Evolutionary conservation across 2,329 filamentous ascomycete species (phyloP).

Genomic region (Claviceps spartinae): DNA sequence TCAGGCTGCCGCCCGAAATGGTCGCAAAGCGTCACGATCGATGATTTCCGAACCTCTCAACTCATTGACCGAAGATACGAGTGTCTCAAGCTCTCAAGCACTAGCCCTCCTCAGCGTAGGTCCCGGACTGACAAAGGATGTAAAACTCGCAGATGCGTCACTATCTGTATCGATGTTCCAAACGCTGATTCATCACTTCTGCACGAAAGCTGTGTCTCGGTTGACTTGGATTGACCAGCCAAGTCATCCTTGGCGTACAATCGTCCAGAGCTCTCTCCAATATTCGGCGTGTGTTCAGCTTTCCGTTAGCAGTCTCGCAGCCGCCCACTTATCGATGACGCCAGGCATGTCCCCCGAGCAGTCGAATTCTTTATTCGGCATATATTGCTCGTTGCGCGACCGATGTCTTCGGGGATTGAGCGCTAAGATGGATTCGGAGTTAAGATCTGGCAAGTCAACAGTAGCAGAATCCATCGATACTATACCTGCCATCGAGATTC

Average conservation of each 20-base stretch:
- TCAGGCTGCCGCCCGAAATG: not conserved
- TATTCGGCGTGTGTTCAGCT: constrained; percentile 9
- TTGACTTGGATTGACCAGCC: constrained; percentile 12
- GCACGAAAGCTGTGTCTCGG: constrained; percentile 8
- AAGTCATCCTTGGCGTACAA: constrained; percentile 9
- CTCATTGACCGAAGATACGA: not conserved
- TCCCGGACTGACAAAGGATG: not conserved
- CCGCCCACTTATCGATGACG: constrained; percentile 6
- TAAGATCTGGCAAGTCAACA: not conserved
- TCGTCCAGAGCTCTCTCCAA: constrained; percentile 5
- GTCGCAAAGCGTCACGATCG: not conserved
- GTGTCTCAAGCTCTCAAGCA: not conserved
- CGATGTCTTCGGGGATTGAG: constrained; percentile 1
- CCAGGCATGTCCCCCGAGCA: not conserved
- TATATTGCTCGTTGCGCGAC: constrained; percentile 4
- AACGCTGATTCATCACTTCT: constrained; percentile 10
- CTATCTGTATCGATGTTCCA: constrained; percentile 6
- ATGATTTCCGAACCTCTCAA: not conserved
- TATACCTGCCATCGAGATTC: not conserved
- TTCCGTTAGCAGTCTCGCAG: constrained; percentile 5
- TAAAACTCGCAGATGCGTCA: not conserved
- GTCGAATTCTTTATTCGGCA: not conserved
- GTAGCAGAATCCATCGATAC: not conserved
- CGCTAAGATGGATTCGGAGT: constrained; percentile 1
- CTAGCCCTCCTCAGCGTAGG: not conserved